Percentiles rank a stretch among this genome's conserved stretches.
These are phyloP conservation scores for Solanum hybrid DNA, from an alignment of 305 asterid genomes.

Conservation along the genomic window DNA sequence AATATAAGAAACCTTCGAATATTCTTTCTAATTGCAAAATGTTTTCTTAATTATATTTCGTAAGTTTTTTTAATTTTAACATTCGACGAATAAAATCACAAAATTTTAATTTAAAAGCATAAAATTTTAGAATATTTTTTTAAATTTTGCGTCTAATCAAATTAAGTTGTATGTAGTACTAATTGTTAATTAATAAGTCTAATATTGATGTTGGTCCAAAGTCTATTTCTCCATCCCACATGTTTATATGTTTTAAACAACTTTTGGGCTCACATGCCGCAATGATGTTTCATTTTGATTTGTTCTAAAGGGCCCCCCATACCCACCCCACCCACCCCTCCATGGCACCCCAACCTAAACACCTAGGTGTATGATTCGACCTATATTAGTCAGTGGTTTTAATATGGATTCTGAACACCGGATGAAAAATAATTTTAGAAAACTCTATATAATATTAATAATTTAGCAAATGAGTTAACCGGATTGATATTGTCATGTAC, in stretches of 20 bases:
- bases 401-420: accelerated
- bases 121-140: background rate
- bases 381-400: no score
- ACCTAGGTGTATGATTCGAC: background rate
- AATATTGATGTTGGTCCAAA: background rate
- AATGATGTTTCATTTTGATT: background rate
- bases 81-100: background rate
- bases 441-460: no score
- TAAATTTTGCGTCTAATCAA: background rate
- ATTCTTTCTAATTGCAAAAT: background rate
- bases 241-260: background rate
- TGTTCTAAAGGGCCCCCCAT: background rate
- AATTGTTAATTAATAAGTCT: background rate
- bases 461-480: no score
- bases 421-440: no score
- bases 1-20: background rate
- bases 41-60: background rate
- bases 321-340: no score
- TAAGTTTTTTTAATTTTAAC: background rate
- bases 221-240: background rate
- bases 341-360: background rate
- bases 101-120: background rate
- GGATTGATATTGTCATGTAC: no score
- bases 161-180: background rate
- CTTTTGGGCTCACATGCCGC: conserved; percentile 8